Evolutionary conservation across 208 protist genomes (phyloP).

Genomic region (Leishmania gerbilli): DNA sequence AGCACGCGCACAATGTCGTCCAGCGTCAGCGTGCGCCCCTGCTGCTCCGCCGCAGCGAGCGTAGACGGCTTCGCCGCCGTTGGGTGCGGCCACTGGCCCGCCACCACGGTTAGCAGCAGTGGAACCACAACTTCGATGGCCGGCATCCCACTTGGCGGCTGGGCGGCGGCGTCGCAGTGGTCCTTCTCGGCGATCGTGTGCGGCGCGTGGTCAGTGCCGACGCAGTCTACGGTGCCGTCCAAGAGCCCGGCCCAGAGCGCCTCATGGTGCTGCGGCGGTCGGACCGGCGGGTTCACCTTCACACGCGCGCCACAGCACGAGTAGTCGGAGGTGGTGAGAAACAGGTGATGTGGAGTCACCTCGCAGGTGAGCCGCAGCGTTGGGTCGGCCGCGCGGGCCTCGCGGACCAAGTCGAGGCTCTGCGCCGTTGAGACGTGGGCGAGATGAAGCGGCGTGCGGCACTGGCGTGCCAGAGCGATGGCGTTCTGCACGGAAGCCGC

Average conservation of each 20-base stretch:
- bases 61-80: conserved; percentile 48
- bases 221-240: conserved; percentile 91
- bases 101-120: conserved; percentile 86
- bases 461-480: conserved; percentile 58
- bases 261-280: conserved; percentile 72
- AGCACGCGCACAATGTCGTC: conserved; percentile 69
- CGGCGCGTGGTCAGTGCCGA: conserved; percentile 95
- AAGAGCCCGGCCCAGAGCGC: conserved; percentile 89
- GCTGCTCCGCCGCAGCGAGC: conserved; percentile 30
- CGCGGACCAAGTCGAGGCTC: conserved; percentile 81
- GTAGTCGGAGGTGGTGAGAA: conserved; percentile 84
- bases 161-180: conserved; percentile 12
- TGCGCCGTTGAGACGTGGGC: conserved; percentile 88
- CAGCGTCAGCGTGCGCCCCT: conserved; percentile 30
- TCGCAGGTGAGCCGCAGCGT: conserved; percentile 86
- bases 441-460: conserved; percentile 87
- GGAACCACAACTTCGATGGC: conserved; percentile 91
- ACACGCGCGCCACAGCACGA: conserved; percentile 64
- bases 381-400: conserved; percentile 49
- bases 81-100: conserved; percentile 74
- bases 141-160: conserved; percentile 93
- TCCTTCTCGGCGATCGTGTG: conserved; percentile 92
- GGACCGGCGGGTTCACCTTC: conserved; percentile 91
- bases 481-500: conserved; percentile 62
- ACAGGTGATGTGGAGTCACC: conserved; percentile 92